Evolutionary conservation across 768 basidiomycete genomes (phyloP).

Genomic region (Brasilioporus rufonigricans): DNA sequence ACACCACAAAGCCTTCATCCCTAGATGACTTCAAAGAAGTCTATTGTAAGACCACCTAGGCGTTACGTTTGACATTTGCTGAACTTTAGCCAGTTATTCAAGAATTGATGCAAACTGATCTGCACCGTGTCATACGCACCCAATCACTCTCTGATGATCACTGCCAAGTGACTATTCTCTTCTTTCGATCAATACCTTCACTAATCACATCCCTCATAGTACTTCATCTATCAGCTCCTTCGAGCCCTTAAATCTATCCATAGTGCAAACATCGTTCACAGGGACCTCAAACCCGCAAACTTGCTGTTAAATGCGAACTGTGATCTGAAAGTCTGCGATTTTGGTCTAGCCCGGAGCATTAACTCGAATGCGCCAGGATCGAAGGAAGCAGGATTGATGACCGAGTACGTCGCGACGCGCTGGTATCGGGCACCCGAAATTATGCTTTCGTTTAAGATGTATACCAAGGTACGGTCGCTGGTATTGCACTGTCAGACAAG

Average conservation of each 20-base stretch:
- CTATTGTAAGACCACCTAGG: conserved; percentile 52
- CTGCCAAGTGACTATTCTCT: conserved; percentile 52
- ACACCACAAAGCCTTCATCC: conserved; percentile 80
- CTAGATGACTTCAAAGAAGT: conserved; percentile 83
- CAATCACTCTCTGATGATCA: conserved; percentile 92
- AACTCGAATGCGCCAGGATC: conserved; percentile 50
- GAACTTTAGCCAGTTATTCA: conserved; percentile 57
- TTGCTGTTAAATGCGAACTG: conserved; percentile 87
- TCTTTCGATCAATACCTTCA: not conserved
- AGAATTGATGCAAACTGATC: conserved; percentile 87
- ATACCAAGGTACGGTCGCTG: conserved; percentile 53
- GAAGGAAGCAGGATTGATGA: conserved; percentile 69
- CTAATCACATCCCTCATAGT: conserved; percentile 39
- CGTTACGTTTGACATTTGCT: not conserved
- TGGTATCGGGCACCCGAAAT: conserved; percentile 96
- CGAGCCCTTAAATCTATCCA: conserved; percentile 88
- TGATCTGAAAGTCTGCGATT: conserved; percentile 87
- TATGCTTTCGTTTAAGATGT: conserved; percentile 93
- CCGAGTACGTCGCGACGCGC: conserved; percentile 86
- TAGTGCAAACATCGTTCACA: conserved; percentile 77
- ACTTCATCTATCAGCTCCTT: conserved; percentile 82
- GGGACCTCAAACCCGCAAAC: conserved; percentile 85
- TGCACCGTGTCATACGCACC: conserved; percentile 89
- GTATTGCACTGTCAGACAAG: conserved; percentile 7
- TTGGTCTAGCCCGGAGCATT: conserved; percentile 74